Evolutionary conservation across 2,329 filamentous ascomycete genomes (phyloP), one percentile per base, ranked within the genome.

Genomic region (Aspergillus fischeri): DNA sequence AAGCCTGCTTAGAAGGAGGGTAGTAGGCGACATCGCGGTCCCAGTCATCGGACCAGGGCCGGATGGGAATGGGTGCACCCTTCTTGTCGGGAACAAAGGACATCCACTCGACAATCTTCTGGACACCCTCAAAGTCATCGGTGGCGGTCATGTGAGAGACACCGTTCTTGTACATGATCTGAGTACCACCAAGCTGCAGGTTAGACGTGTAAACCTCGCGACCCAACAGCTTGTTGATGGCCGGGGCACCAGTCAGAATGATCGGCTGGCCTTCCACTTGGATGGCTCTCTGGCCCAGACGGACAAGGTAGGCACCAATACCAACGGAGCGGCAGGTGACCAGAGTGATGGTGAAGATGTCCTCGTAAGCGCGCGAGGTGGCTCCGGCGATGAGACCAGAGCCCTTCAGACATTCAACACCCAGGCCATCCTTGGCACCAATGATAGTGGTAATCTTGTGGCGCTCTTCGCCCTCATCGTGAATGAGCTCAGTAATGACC

Each of bases 111-210:
- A 97, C 91, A 72, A 99, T 97, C 83, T 95, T 95, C 70, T 90
- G 92, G 24, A 99, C 90, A 85, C 94, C 94, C 70, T 93, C 92
- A 69, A 99, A 97, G 80, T 99, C 94, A 71, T 99, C 93, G 67
- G 89, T 90, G 70, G 94, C 94, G 65, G 93, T 97, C 90, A 97
- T 93, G 81, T 99, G 94, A 24, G 94, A 97, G 45, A 99, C 94
- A 86, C 94, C 94, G 75, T 99, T 99, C 80, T 91, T 92, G 86
- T 99, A 97, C 94, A 99, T 99, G 84, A 99, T 99, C 79, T 99
- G 94, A n/a, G 94, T 99, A 68, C 94, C 94, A 86, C 94, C 94
- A 64, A 99, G 91, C 82, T 99, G 94, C 72, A 99, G 80, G 84
- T 99, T 99, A 60, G 94, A 97, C 25, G 94, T 97, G 81, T 99